phyloP scores from a whole-genome alignment of 2,329 filamentous ascomycete species.

The Clonostachys rhizophaga region DNA sequence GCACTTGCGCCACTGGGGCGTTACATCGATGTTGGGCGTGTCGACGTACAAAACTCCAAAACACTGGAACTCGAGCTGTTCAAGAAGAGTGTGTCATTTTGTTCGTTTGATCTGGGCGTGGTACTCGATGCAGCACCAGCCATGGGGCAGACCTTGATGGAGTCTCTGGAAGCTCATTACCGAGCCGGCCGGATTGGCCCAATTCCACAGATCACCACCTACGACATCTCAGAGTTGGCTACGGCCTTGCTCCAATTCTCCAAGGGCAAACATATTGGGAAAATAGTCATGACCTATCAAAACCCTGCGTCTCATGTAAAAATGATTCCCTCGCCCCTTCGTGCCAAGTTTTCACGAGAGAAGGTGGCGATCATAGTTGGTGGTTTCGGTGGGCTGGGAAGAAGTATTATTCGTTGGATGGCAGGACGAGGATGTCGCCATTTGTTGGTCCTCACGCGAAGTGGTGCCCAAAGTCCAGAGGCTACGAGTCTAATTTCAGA shows the following conservation, averaged over 20 bases:
- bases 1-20: conserved; percentile 22
- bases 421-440: no score
- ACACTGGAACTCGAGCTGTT: background rate
- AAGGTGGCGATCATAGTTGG: no score
- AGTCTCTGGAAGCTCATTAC: conserved; percentile 8
- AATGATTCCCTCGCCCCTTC: background rate
- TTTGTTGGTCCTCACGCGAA: no score
- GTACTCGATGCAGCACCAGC: background rate
- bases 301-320: conserved; percentile 1
- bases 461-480: no score
- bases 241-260: conserved; percentile 26
- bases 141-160: conserved; percentile 4
- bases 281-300: conserved; percentile 27
- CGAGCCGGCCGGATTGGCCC: conserved; percentile 5
- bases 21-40: conserved; percentile 14
- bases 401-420: no score
- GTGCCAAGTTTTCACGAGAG: background rate
- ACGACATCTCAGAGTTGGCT: conserved; percentile 9
- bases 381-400: no score
- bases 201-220: conserved; percentile 1
- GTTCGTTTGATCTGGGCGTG: conserved; percentile 1
- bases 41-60: conserved; percentile 23
- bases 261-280: conserved; percentile 27
- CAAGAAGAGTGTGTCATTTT: background rate
- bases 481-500: no score